Evolutionary conservation across 2,329 filamentous ascomycete genomes (phyloP).

Genomic region (Mycogone perniciosa): DNA sequence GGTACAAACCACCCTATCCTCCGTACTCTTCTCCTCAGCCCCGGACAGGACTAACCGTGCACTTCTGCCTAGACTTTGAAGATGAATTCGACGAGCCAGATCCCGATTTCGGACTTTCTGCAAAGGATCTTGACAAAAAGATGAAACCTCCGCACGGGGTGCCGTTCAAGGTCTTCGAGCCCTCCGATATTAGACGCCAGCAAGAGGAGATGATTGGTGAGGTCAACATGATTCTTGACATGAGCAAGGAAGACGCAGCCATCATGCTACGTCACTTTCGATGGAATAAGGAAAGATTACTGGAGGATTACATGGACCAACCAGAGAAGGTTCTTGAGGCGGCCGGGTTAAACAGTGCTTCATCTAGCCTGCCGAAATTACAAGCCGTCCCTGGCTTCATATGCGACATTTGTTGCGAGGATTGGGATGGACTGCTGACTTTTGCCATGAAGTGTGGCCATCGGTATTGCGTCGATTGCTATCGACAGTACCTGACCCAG

Average conservation of each 20-base stretch:
- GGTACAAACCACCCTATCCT: slow-evolving; percentile 28
- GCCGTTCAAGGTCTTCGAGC: slow-evolving; percentile 74
- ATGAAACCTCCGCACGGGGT: slow-evolving; percentile 74
- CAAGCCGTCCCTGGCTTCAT: slow-evolving; percentile 68
- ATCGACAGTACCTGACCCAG: slow-evolving; percentile 80
- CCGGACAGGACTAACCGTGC: slow-evolving; percentile 13
- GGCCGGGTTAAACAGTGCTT: slow-evolving; percentile 68
- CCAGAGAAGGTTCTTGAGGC: slow-evolving; percentile 73
- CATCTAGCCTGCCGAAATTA: slow-evolving; percentile 58
- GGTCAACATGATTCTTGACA: slow-evolving; percentile 83
- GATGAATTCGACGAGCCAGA: slow-evolving; percentile 54
- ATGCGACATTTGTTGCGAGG: slow-evolving; percentile 96
- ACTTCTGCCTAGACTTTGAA: slow-evolving; percentile 44
- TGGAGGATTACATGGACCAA: slow-evolving; percentile 94
- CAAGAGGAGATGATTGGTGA: slow-evolving; percentile 84
- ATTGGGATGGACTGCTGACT: slow-evolving; percentile 66
- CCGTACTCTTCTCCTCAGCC: slow-evolving; percentile 4
- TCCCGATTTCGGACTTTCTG: slow-evolving; percentile 43
- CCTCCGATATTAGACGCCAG: slow-evolving; percentile 73
- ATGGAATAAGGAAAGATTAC: slow-evolving; percentile 94
- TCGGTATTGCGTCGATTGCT: slow-evolving; percentile 88
- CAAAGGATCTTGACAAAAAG: slow-evolving; percentile 62
- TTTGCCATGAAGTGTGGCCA: slow-evolving; percentile 96
- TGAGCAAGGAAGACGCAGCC: slow-evolving; percentile 81
- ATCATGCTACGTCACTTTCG: slow-evolving; percentile 83